A percentile compares a stretch with the other conserved stretches of the same genome.
Evolutionary conservation across 139 green algal species (phyloP).

Genomic region (Micractinium conductrix): DNA sequence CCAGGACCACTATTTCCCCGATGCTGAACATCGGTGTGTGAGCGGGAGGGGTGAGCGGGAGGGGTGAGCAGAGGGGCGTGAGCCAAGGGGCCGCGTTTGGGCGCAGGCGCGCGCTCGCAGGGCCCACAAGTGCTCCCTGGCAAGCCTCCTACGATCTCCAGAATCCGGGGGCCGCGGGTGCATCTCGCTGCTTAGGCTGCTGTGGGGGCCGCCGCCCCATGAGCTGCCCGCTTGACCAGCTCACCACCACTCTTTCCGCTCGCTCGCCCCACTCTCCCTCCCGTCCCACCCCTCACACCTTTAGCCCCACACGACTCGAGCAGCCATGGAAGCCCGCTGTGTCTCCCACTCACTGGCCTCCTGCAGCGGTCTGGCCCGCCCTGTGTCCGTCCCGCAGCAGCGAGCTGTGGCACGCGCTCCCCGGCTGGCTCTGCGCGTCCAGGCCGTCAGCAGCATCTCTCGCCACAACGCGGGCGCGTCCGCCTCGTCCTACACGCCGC

Average conservation of each 20-base stretch:
- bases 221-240: too few relatives aligned
- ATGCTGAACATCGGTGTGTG: constrained; percentile 24
- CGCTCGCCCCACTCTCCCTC: background rate
- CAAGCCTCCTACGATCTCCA: background rate
- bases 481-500: background rate
- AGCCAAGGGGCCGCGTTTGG: background rate
- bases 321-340: constrained; percentile 24
- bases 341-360: constrained; percentile 8
- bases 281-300: background rate
- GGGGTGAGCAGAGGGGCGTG: background rate
- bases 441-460: constrained; percentile 9
- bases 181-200: too few relatives aligned
- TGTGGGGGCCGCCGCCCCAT: too few relatives aligned
- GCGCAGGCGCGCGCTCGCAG: too few relatives aligned
- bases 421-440: background rate
- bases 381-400: background rate
- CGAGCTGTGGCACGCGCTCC: background rate
- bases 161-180: too few relatives aligned
- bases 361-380: constrained; percentile 15
- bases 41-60: background rate
- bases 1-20: constrained; percentile 30
- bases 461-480: background rate
- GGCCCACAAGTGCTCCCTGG: too few relatives aligned
- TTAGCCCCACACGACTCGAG: background rate
- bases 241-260: background rate